Conservation (phyloP, 345 rosid species). For the Stellera chamaejasme region DNA sequence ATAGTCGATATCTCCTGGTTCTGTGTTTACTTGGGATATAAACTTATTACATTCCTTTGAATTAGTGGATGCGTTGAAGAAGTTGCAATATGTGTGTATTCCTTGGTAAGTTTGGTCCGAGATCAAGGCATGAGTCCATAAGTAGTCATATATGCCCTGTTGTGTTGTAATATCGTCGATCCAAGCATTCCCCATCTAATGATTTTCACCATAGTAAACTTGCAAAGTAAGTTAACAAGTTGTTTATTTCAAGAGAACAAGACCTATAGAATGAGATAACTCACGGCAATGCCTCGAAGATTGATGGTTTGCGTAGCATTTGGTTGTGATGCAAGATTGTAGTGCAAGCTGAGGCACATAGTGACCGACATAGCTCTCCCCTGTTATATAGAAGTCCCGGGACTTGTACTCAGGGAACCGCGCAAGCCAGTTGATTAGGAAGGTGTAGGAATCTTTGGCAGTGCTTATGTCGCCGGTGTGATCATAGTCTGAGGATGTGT, state of each 20-base stretch:
- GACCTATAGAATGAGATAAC: not conserved
- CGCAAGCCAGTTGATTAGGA: constrained; percentile 25
- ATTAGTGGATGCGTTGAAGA: constrained; percentile 18
- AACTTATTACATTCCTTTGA: not conserved
- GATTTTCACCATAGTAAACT: no score
- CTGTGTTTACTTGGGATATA: no score
- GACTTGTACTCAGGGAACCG: constrained; percentile 25
- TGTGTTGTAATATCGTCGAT: constrained; percentile 36
- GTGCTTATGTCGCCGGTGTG: constrained; percentile 26
- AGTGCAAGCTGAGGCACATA: not conserved
- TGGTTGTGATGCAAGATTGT: constrained; percentile 19
- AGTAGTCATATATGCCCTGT: constrained; percentile 45
- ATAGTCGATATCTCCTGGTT: constrained; percentile 47
- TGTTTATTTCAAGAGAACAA: not conserved
- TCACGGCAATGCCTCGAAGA: constrained; percentile 26
- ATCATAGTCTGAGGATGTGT: constrained; percentile 24
- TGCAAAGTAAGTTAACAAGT: no score
- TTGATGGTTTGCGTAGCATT: constrained; percentile 20
- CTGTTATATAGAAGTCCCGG: constrained; percentile 25
- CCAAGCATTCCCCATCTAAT: constrained; percentile 51
- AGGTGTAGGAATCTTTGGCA: constrained; percentile 26
- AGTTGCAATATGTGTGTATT: constrained; percentile 37
- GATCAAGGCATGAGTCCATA: constrained; percentile 68
- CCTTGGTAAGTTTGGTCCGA: constrained; percentile 32
- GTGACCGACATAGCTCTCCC: constrained; percentile 32